Conservation (phyloP, 257 asterid genomes). For the Ballota nigra region DNA sequence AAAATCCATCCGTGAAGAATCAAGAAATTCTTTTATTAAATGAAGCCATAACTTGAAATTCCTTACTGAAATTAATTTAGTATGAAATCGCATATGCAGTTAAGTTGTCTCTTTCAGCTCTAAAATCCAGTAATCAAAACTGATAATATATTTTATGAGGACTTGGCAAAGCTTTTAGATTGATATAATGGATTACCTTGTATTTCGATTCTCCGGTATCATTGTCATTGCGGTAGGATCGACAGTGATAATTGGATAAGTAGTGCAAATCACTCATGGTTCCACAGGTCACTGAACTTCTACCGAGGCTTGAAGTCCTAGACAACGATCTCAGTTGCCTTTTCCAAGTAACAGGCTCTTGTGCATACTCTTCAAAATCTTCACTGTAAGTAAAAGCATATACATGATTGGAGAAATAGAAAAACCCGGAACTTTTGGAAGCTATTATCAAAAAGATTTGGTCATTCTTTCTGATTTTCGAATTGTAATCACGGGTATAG, state of each 20-base stretch:
- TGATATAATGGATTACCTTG: conserved; percentile 42
- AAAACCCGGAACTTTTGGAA: not conserved
- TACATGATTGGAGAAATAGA: conserved; percentile 2
- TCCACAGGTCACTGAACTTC: conserved; percentile 46
- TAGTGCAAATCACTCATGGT: conserved; percentile 36
- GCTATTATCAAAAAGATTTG: not conserved
- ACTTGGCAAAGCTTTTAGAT: not conserved
- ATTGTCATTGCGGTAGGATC: conserved; percentile 37
- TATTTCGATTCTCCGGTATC: conserved; percentile 36
- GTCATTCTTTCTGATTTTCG: not conserved
- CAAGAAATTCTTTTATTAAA: not conserved
- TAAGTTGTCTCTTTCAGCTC: not conserved
- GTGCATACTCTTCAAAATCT: conserved; percentile 54
- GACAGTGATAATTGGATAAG: conserved; percentile 39
- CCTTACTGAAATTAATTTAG: not conserved
- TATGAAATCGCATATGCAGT: not conserved
- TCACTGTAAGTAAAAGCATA: conserved; percentile 53
- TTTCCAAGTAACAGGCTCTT: conserved; percentile 51
- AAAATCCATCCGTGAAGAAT: not conserved
- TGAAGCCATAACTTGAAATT: not conserved
- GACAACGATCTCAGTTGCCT: conserved; percentile 40
- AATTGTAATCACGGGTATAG: not conserved
- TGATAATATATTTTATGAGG: not conserved
- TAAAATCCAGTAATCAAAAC: conserved; percentile 14
- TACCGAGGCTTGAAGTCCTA: conserved; percentile 56